Evolutionary conservation across 164 flowering plant species (phyloP).

Genomic region (Malania oleifera): DNA sequence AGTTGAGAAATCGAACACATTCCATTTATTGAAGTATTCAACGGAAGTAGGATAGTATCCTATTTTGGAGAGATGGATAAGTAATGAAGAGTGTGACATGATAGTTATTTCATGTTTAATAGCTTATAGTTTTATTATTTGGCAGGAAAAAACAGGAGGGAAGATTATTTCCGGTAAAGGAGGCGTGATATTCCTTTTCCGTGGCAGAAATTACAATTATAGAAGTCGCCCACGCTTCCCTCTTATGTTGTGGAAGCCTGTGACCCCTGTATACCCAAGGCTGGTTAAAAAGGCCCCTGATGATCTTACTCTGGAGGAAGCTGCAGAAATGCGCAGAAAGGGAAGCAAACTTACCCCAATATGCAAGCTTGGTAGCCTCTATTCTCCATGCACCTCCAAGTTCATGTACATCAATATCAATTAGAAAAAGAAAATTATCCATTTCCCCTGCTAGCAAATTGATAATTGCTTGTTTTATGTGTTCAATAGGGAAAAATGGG

Average conservation of each 20-base stretch:
- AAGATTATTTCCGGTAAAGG: conserved; percentile 67
- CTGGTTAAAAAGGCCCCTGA: conserved; percentile 62
- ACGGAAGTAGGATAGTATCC: too few relatives aligned
- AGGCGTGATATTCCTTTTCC: conserved; percentile 72
- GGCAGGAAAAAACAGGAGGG: conserved; percentile 88
- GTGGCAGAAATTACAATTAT: conserved; percentile 92
- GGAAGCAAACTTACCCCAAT: conserved; percentile 68
- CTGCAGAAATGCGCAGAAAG: conserved; percentile 64
- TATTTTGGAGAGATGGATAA: too few relatives aligned
- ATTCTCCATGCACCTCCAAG: neutral
- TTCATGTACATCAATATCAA: neutral
- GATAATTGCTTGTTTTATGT: conserved; percentile 3
- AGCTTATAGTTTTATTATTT: conserved; percentile 10
- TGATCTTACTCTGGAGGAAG: conserved; percentile 76
- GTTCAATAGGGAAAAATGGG: conserved; percentile 67
- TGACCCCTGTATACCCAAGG: conserved; percentile 83
- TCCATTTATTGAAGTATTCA: too few relatives aligned
- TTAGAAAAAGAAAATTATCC: neutral
- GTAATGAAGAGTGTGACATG: too few relatives aligned
- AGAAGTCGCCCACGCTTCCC: conserved; percentile 75
- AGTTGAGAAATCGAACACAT: too few relatives aligned
- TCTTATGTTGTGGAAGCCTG: conserved; percentile 94
- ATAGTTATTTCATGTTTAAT: too few relatives aligned
- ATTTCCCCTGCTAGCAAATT: neutral
- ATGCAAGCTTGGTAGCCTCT: conserved; percentile 74